Percentiles rank a stretch among this genome's conserved stretches.
These are phyloP conservation scores for Penicillium taxi DNA, from an alignment of 495 filamentous ascomycete genomes.

Conservation along the genomic window DNA sequence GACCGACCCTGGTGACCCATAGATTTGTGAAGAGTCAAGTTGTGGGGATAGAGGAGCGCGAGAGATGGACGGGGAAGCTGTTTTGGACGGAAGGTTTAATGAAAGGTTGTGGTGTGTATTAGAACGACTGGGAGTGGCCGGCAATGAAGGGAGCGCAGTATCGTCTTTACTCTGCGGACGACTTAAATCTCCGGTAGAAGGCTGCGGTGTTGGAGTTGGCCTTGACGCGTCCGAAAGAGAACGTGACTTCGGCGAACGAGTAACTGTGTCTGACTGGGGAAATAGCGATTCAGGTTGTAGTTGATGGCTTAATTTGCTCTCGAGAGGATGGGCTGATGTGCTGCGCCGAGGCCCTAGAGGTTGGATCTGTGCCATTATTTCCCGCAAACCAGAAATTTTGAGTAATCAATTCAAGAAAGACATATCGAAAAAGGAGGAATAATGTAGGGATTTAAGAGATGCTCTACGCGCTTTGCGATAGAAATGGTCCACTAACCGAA, in stretches of 20 bases:
- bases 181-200: slow-evolving; percentile 20
- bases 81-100: slow-evolving; percentile 62
- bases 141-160: slow-evolving; percentile 51
- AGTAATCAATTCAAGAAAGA: not conserved
- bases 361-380: slow-evolving; percentile 20
- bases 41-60: slow-evolving; percentile 76
- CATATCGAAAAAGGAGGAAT: not conserved
- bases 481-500: no score
- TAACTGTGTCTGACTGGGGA: slow-evolving; percentile 13
- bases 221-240: slow-evolving; percentile 40
- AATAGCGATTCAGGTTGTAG: slow-evolving; percentile 20
- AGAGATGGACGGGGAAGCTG: slow-evolving; percentile 48
- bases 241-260: slow-evolving; percentile 31
- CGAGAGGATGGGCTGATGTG: slow-evolving; percentile 20
- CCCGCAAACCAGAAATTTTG: not conserved
- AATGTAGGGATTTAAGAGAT: no score
- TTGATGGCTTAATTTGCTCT: slow-evolving; percentile 39
- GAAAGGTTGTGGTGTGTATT: slow-evolving; percentile 56
- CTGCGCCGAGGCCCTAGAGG: slow-evolving; percentile 20
- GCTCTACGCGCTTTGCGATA: no score
- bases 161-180: slow-evolving; percentile 66
- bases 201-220: slow-evolving; percentile 21
- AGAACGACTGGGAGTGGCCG: slow-evolving; percentile 58
- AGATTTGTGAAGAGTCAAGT: slow-evolving; percentile 71
- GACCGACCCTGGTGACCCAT: slow-evolving; percentile 75